phyloP scores from a whole-genome alignment of 1,284 basidiomycete species.

The Hymenochaete sp. region DNA sequence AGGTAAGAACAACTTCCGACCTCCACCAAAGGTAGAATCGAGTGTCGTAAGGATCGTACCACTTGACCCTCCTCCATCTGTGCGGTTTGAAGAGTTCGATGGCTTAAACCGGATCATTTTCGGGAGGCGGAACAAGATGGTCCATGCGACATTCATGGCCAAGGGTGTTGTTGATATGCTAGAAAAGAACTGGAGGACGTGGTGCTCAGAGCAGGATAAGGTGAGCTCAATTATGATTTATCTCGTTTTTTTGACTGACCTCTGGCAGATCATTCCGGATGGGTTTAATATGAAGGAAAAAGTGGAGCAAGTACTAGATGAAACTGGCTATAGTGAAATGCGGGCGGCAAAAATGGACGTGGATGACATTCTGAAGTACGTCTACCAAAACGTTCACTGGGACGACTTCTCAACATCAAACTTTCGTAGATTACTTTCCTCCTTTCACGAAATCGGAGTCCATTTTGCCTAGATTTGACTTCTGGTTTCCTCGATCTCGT shows the following conservation, averaged over 20 bases:
- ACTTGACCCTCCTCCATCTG: constrained; percentile 88
- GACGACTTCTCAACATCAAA: not conserved
- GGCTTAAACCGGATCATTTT: constrained; percentile 90
- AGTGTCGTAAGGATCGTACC: constrained; percentile 89
- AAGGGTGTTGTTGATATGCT: constrained; percentile 93
- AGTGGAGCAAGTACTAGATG: constrained; percentile 69
- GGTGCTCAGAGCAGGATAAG: constrained; percentile 76
- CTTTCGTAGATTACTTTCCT: constrained; percentile 60
- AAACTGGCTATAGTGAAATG: constrained; percentile 58
- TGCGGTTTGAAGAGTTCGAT: constrained; percentile 97
- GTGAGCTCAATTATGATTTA: constrained; percentile 28
- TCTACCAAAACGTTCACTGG: constrained; percentile 10
- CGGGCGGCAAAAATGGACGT: constrained; percentile 81
- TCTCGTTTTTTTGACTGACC: constrained; percentile 12
- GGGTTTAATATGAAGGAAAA: constrained; percentile 61
- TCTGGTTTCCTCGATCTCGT: no score
- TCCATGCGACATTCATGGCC: constrained; percentile 83
- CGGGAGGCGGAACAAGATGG: constrained; percentile 82
- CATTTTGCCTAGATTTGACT: constrained; percentile 73
- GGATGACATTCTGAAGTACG: constrained; percentile 73
- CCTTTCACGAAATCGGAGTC: constrained; percentile 77
- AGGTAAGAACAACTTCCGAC: constrained; percentile 92
- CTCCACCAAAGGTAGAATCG: constrained; percentile 91
- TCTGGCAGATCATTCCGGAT: constrained; percentile 61
- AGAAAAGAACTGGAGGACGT: constrained; percentile 92